Percentiles rank a stretch among this genome's conserved stretches.
Evolutionary conservation across 2,329 filamentous ascomycete species (phyloP).

Genomic region (Talaromyces sp.): DNA sequence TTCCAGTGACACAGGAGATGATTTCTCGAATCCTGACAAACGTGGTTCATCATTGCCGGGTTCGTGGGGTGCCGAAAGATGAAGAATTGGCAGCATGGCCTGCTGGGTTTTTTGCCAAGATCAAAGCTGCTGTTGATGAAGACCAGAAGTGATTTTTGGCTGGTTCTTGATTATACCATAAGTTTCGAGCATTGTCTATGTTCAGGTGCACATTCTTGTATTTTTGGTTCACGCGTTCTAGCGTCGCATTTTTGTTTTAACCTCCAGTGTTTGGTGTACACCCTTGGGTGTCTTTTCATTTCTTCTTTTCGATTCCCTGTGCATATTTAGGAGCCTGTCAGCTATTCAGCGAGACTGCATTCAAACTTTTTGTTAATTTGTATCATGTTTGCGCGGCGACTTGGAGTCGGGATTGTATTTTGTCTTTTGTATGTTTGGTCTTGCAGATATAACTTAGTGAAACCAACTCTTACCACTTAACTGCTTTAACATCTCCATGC

Average conservation of each 20-base stretch:
- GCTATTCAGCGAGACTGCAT: background rate
- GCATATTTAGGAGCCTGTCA: slow-evolving; percentile 7
- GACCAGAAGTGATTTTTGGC: slow-evolving; percentile 22
- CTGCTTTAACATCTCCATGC: too few relatives aligned
- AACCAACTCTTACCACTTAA: background rate
- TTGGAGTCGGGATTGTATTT: background rate
- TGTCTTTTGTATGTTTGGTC: background rate
- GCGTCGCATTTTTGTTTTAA: slow-evolving; percentile 4
- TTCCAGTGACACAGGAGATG: slow-evolving; percentile 54
- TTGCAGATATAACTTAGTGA: background rate
- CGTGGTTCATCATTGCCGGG: slow-evolving; percentile 57
- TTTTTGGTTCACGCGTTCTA: slow-evolving; percentile 7
- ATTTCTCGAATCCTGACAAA: slow-evolving; percentile 56
- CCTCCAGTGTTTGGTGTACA: background rate
- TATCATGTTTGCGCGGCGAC: background rate
- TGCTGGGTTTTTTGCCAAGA: slow-evolving; percentile 44
- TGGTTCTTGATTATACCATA: background rate
- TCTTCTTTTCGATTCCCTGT: slow-evolving; percentile 8
- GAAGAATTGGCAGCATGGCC: slow-evolving; percentile 51
- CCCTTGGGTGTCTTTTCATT: too few relatives aligned
- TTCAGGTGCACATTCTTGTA: background rate
- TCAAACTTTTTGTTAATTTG: slow-evolving; percentile 2
- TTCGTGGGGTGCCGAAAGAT: slow-evolving; percentile 52
- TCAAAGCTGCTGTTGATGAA: slow-evolving; percentile 43
- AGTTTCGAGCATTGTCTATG: background rate